A percentile compares a stretch with the other conserved stretches of the same genome.
These are phyloP conservation scores for Xylaria grammica DNA, from an alignment of 495 filamentous ascomycete species.

Conservation along the genomic window DNA sequence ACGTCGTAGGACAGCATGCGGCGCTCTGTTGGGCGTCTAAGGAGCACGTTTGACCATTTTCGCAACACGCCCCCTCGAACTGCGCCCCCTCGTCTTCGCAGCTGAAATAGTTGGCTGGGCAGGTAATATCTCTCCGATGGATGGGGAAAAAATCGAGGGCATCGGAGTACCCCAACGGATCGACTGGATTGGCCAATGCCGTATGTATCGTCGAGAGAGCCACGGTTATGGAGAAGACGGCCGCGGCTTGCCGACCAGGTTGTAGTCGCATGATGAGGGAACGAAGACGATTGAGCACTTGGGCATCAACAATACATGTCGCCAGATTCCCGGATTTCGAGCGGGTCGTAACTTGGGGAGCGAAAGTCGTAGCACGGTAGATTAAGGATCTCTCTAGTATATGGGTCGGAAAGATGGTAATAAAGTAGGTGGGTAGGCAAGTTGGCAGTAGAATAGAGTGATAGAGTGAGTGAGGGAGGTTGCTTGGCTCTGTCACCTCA, in stretches of 20 bases:
- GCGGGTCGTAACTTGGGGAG: not conserved
- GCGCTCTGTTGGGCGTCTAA: conserved; percentile 48
- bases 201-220: conserved; percentile 23
- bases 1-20: conserved; percentile 54
- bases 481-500: not conserved
- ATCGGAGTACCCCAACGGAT: conserved; percentile 32
- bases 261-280: conserved; percentile 14
- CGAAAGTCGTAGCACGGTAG: not conserved
- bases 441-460: not conserved
- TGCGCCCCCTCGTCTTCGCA: conserved; percentile 45
- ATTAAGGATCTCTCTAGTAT: not conserved
- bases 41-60: conserved; percentile 49
- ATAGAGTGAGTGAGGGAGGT: not conserved
- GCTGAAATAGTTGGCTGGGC: conserved; percentile 48
- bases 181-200: conserved; percentile 28
- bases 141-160: conserved; percentile 31
- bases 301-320: conserved; percentile 7
- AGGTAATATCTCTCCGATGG: conserved; percentile 28
- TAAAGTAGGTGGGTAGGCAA: not conserved
- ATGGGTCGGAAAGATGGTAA: not conserved
- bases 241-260: not conserved
- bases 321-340: not conserved
- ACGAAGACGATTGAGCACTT: not conserved
- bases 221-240: conserved; percentile 22
- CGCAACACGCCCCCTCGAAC: conserved; percentile 50